A percentile compares a stretch with the other conserved stretches of the same genome.
phyloP scores from a whole-genome alignment of 1,284 basidiomycete species.

The Cystobasidium sp. region DNA sequence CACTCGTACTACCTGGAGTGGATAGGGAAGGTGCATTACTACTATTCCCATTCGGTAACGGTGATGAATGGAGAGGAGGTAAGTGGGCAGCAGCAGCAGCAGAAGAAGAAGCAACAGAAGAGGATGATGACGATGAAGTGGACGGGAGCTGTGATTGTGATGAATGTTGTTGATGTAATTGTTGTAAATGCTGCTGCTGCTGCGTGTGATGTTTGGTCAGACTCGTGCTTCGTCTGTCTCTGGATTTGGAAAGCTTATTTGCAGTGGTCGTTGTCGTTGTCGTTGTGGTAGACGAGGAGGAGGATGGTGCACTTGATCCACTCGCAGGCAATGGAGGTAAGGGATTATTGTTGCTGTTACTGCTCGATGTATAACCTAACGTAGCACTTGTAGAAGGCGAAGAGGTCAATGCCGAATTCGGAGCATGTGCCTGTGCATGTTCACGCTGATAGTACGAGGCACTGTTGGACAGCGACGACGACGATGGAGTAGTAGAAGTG shows the following conservation, averaged over 20 bases:
- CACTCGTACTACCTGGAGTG: background rate
- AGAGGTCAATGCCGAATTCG: constrained; percentile 16
- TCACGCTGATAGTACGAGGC: too few relatives aligned
- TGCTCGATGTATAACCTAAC: constrained; percentile 4
- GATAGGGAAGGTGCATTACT: too few relatives aligned
- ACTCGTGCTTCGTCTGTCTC: constrained; percentile 31
- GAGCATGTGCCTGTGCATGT: background rate
- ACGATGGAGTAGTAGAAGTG: background rate
- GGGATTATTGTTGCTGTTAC: constrained; percentile 1
- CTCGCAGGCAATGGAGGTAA: constrained; percentile 1
- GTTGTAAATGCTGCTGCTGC: constrained; percentile 2
- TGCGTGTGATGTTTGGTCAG: constrained; percentile 26
- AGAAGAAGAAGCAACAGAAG: background rate
- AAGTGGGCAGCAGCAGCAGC: background rate
- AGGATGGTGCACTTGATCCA: background rate
- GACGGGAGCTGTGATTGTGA: background rate
- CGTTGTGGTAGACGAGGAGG: constrained; percentile 12
- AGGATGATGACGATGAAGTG: background rate
- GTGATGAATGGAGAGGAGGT: background rate
- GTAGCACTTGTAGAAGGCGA: background rate
- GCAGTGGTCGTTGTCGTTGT: background rate
- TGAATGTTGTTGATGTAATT: background rate
- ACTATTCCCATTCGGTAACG: background rate
- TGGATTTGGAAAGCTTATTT: constrained; percentile 33
- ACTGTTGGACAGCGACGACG: constrained; percentile 1